phyloP scores from a whole-genome alignment of 176 grass and related monocot genomes.

The Secale cereale region DNA sequence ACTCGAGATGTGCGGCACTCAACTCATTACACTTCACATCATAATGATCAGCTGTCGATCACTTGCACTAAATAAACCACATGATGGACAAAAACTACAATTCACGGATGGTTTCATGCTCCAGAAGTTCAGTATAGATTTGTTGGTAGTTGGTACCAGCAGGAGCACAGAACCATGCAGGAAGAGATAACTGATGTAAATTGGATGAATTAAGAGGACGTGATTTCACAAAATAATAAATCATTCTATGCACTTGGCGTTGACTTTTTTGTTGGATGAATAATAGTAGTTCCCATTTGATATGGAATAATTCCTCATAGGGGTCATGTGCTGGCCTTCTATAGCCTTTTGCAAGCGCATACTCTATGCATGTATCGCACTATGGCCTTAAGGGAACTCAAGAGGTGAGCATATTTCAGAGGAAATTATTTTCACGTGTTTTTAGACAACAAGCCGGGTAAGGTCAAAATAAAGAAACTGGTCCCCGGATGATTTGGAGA shows the following conservation, averaged over 20 bases:
- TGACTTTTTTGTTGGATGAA: constrained; percentile 10
- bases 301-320: constrained; percentile 25
- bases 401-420: constrained; percentile 21
- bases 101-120: constrained; percentile 4
- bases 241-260: background rate
- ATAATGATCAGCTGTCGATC: background rate
- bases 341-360: too few relatives aligned
- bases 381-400: constrained; percentile 20
- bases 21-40: background rate
- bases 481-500: constrained; percentile 10
- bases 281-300: constrained; percentile 15
- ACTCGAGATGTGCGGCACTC: background rate
- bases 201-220: background rate
- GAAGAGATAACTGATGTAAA: background rate
- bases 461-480: constrained; percentile 18
- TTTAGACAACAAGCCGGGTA: background rate
- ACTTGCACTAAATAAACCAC: background rate
- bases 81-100: background rate
- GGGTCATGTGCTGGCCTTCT: background rate
- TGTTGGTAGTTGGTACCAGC: background rate
- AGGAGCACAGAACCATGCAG: background rate
- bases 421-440: background rate
- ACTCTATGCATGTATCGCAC: background rate
- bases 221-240: background rate
- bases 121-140: background rate